Evolutionary conservation across 1,284 basidiomycete species (phyloP).

Genomic region (Moesziomyces globuligerus): DNA sequence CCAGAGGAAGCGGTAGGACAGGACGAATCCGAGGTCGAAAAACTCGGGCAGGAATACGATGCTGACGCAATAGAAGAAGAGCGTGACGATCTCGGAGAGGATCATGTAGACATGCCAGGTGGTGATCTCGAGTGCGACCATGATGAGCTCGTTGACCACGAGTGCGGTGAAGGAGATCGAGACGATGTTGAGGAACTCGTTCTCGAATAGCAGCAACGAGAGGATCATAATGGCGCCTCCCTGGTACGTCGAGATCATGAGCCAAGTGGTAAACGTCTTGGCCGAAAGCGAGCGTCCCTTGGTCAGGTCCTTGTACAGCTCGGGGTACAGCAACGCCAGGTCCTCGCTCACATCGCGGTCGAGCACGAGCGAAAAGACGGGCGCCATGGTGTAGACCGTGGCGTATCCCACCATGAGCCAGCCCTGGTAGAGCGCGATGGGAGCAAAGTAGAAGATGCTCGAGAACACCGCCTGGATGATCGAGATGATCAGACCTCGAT

Average conservation of each 20-base stretch:
- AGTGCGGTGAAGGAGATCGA: conserved; percentile 97
- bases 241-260: conserved; percentile 97
- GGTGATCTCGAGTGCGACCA: conserved; percentile 97
- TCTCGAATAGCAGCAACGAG: conserved; percentile 94
- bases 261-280: conserved; percentile 98
- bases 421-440: conserved; percentile 96
- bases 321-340: conserved; percentile 92
- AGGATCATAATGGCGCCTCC: conserved; percentile 99
- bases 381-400: conserved; percentile 97
- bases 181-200: conserved; percentile 96
- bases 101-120: conserved; percentile 99
- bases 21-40: conserved; percentile 93
- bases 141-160: conserved; percentile 96
- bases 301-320: conserved; percentile 95
- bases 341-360: conserved; percentile 97
- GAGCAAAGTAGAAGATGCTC: conserved; percentile 97
- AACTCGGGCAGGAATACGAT: conserved; percentile 95
- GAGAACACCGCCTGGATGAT: conserved; percentile 90
- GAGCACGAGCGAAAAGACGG: conserved; percentile 94
- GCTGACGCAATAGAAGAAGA: conserved; percentile 87
- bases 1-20: conserved; percentile 88
- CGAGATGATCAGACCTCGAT: conserved; percentile 91
- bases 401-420: conserved; percentile 99
- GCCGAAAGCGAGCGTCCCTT: conserved; percentile 77
- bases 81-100: conserved; percentile 86